phyloP scores from a whole-genome alignment of 2,329 filamentous ascomycete species.

The Monilinia fructicola region DNA sequence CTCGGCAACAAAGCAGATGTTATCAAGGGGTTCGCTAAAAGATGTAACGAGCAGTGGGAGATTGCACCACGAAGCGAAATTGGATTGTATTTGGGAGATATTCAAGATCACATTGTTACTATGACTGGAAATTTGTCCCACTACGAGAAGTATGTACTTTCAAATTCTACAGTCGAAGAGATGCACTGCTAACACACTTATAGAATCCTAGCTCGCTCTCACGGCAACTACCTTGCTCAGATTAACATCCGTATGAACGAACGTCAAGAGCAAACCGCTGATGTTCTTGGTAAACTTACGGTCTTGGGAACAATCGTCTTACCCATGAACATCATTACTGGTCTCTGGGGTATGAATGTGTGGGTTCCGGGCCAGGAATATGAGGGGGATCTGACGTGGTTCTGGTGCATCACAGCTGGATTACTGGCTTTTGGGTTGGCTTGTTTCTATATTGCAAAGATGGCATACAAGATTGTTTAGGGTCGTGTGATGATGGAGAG shows the following conservation, averaged over 20 bases:
- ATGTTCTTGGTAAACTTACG: conserved; percentile 91
- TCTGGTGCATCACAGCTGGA: conserved; percentile 70
- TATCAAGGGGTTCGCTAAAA: conserved; percentile 97
- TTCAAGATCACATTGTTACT: conserved; percentile 97
- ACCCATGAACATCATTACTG: conserved; percentile 98
- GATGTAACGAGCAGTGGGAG: conserved; percentile 97
- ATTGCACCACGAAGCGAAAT: conserved; percentile 94
- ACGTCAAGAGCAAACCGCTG: conserved; percentile 90
- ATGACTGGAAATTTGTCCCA: conserved; percentile 97
- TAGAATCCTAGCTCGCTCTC: conserved; percentile 84
- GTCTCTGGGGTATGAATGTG: conserved; percentile 98
- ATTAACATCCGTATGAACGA: conserved; percentile 99
- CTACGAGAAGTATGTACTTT: conserved; percentile 78
- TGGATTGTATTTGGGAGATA: conserved; percentile 95
- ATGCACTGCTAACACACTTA: neutral
- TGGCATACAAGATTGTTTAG: conserved; percentile 40
- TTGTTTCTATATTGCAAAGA: conserved; percentile 55
- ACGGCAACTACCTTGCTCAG: conserved; percentile 97
- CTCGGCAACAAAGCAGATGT: conserved; percentile 98
- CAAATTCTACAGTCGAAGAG: neutral
- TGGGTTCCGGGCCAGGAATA: conserved; percentile 89
- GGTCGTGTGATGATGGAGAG: neutral
- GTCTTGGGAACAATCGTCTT: conserved; percentile 95
- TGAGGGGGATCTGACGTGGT: conserved; percentile 74
- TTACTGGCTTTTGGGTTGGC: conserved; percentile 74